phyloP scores from a whole-genome alignment of 257 asterid genomes.

The Penstemon eatonii region DNA sequence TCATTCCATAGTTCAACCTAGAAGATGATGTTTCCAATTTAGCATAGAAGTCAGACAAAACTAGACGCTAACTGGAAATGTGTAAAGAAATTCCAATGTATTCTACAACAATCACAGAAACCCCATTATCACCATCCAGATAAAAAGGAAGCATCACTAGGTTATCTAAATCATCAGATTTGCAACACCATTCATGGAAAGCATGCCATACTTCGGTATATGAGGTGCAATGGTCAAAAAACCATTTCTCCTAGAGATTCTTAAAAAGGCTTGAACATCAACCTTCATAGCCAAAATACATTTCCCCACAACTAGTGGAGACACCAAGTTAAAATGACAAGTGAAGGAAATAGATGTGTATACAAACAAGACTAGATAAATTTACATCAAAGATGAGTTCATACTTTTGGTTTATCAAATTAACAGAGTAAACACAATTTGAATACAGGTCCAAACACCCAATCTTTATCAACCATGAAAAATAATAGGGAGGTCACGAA shows the following conservation, averaged over 20 bases:
- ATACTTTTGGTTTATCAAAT: not conserved
- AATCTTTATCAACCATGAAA: not conserved
- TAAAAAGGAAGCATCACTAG: not conserved
- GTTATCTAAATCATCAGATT: slow-evolving; percentile 10
- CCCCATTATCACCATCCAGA: not conserved
- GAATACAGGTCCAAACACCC: not conserved
- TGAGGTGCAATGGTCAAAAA: slow-evolving; percentile 2
- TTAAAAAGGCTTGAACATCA: not conserved
- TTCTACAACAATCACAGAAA: slow-evolving; percentile 8
- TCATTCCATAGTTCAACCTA: slow-evolving; percentile 14
- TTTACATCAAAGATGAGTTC: not conserved
- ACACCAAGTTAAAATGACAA: slow-evolving; percentile 10
- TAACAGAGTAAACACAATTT: slow-evolving; percentile 8
- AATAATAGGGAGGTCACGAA: slow-evolving; percentile 39
- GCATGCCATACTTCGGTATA: slow-evolving; percentile 4
- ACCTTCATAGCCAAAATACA: not conserved
- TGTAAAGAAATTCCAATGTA: slow-evolving; percentile 2
- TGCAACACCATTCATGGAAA: not conserved
- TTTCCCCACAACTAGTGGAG: slow-evolving; percentile 13
- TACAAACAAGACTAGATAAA: not conserved
- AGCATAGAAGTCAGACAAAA: slow-evolving; percentile 12
- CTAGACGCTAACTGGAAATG: slow-evolving; percentile 4
- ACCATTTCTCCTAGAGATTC: not conserved
- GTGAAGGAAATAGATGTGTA: not conserved
- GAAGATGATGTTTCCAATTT: slow-evolving; percentile 12